Conservation (phyloP, 345 rosid genomes). For the Syzygium grande region DNA sequence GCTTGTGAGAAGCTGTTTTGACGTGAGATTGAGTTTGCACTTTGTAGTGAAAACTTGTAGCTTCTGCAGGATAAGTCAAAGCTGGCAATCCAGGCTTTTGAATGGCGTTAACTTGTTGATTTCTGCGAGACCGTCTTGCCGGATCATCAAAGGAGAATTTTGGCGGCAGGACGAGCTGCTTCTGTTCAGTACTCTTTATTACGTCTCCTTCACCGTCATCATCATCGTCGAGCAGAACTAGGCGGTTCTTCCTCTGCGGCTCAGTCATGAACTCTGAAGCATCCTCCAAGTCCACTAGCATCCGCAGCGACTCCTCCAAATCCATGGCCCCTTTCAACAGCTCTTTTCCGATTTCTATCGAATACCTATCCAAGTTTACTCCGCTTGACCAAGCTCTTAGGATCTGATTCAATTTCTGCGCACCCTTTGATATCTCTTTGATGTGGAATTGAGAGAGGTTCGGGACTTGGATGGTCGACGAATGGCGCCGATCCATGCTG, state of each 20-base stretch:
- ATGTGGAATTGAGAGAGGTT: conserved; percentile 57
- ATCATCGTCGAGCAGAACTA: conserved; percentile 65
- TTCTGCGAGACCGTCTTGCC: conserved; percentile 15
- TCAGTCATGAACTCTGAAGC: conserved; percentile 43
- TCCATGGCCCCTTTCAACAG: conserved; percentile 73
- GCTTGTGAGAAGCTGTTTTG: conserved; percentile 19
- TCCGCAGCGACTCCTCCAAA: conserved; percentile 70
- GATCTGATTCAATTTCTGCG: conserved; percentile 67
- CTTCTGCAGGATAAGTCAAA: conserved; percentile 28
- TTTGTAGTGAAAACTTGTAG: neutral
- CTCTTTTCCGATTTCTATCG: conserved; percentile 68
- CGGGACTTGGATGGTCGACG: conserved; percentile 33
- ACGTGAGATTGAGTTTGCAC: conserved; percentile 9
- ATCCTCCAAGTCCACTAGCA: conserved; percentile 74
- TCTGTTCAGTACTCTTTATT: conserved; percentile 11
- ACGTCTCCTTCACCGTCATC: conserved; percentile 33
- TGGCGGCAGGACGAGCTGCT: conserved; percentile 33
- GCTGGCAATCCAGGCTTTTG: conserved; percentile 40
- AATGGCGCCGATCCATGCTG: conserved; percentile 3
- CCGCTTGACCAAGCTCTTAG: conserved; percentile 64
- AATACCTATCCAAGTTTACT: conserved; percentile 48
- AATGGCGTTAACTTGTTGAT: conserved; percentile 33
- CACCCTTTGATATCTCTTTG: conserved; percentile 71
- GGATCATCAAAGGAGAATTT: conserved; percentile 47
- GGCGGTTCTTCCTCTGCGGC: conserved; percentile 38